These are phyloP conservation scores for Omphalotus guepiniiformis DNA, from an alignment of 768 basidiomycete species.

Conservation along the genomic window DNA sequence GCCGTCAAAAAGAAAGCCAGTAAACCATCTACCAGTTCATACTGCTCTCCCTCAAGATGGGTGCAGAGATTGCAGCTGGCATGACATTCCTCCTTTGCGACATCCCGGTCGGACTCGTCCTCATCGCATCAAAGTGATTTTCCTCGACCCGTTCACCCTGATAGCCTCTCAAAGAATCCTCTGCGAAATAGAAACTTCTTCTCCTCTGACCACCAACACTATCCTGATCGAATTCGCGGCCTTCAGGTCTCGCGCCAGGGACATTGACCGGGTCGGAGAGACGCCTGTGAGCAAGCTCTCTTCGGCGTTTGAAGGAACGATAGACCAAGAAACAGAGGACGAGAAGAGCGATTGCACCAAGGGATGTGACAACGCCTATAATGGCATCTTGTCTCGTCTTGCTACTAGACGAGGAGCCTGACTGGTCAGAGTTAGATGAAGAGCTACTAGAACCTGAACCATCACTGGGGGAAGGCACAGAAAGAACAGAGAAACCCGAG, in stretches of 20 bases:
- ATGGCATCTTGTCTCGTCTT: conserved; percentile 76
- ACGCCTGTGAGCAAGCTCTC: conserved; percentile 66
- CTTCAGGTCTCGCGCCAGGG: conserved; percentile 50
- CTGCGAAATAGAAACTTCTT: conserved; percentile 82
- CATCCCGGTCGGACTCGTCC: conserved; percentile 31
- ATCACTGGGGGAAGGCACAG: conserved; percentile 34
- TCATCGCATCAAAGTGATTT: conserved; percentile 18
- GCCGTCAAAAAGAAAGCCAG: too few species aligned
- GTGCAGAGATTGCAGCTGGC: conserved; percentile 67
- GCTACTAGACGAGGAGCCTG: conserved; percentile 27
- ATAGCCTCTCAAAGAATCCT: conserved; percentile 71
- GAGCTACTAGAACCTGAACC: conserved; percentile 16
- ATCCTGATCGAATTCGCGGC: conserved; percentile 76
- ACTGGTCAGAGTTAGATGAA: conserved; percentile 17
- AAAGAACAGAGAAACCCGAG: conserved; percentile 55
- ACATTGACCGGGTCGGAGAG: conserved; percentile 50
- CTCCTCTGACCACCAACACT: conserved; percentile 68
- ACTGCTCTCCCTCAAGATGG: conserved; percentile 75
- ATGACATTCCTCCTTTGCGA: conserved; percentile 54
- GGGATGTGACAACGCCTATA: conserved; percentile 82
- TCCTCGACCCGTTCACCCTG: conserved; percentile 35
- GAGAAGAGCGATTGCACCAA: conserved; percentile 74
- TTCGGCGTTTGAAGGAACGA: conserved; percentile 61
- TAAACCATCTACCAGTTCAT: conserved; percentile 68
- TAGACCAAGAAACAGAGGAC: conserved; percentile 71